phyloP scores from a whole-genome alignment of 1,284 basidiomycete genomes.

The Melanopsichium pennsylvanicum region DNA sequence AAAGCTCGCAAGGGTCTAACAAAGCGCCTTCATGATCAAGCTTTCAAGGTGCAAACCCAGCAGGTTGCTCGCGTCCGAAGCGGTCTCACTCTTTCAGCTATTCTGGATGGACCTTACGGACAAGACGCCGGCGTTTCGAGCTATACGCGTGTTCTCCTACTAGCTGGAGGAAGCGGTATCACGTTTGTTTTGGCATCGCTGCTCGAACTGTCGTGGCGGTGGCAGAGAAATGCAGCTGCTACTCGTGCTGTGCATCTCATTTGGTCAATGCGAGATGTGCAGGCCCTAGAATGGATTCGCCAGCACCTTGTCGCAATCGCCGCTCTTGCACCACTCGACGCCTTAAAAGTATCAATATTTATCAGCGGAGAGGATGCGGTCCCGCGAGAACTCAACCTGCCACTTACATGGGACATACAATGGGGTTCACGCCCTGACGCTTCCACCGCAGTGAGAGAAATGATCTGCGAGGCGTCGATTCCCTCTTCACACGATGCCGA shows the following conservation, averaged over 20 bases:
- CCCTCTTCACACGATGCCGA: neutral
- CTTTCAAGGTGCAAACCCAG: neutral
- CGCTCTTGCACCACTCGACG: slow-evolving; percentile 15
- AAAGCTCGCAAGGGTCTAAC: slow-evolving; percentile 44
- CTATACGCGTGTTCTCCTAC: slow-evolving; percentile 30
- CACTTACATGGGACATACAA: slow-evolving; percentile 20
- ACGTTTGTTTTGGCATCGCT: slow-evolving; percentile 45
- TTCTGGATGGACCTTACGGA: slow-evolving; percentile 58
- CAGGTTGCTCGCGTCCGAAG: neutral
- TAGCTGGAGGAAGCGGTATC: slow-evolving; percentile 55
- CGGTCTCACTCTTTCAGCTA: slow-evolving; percentile 12
- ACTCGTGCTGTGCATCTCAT: slow-evolving; percentile 23
- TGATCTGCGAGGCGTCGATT: neutral
- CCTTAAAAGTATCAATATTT: slow-evolving; percentile 25
- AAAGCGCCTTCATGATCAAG: slow-evolving; percentile 20
- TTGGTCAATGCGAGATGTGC: slow-evolving; percentile 35
- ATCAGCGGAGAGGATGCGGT: slow-evolving; percentile 13
- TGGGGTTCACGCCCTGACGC: slow-evolving; percentile 21
- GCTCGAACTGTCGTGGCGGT: slow-evolving; percentile 42
- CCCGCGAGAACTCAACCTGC: slow-evolving; percentile 6
- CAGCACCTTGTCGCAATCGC: slow-evolving; percentile 22
- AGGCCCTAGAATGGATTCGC: slow-evolving; percentile 17
- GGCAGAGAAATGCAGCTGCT: slow-evolving; percentile 21
- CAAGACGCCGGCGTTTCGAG: slow-evolving; percentile 26
- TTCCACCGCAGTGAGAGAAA: slow-evolving; percentile 11